Conservation (phyloP, 768 basidiomycete species). For the Hebeloma cylindrosporum region DNA sequence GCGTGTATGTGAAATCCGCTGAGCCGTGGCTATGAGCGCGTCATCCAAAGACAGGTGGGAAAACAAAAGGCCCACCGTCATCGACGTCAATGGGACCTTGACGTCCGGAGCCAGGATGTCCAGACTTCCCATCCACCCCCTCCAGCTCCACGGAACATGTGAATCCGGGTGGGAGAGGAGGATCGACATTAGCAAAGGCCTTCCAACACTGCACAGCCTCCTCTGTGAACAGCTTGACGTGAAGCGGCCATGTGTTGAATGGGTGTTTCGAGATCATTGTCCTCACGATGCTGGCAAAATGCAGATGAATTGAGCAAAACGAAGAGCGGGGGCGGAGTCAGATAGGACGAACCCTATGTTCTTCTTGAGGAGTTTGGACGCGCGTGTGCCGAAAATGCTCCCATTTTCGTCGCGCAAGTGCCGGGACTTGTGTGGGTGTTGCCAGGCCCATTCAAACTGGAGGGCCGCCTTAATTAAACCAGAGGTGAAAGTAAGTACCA, state of each 20-base stretch:
- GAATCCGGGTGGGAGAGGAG: slow-evolving; percentile 52
- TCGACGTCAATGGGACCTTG: slow-evolving; percentile 54
- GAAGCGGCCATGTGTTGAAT: slow-evolving; percentile 71
- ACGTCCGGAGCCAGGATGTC: slow-evolving; percentile 52
- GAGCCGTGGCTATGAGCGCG: slow-evolving; percentile 36
- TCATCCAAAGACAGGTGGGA: neutral
- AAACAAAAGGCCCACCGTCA: slow-evolving; percentile 43
- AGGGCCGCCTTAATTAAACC: slow-evolving; percentile 51
- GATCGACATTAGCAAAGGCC: slow-evolving; percentile 19
- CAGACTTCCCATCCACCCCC: slow-evolving; percentile 69
- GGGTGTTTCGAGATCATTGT: slow-evolving; percentile 66
- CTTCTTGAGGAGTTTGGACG: slow-evolving; percentile 36
- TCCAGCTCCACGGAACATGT: slow-evolving; percentile 55
- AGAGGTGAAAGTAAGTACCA: neutral
- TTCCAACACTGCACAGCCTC: slow-evolving; percentile 60
- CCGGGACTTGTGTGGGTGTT: slow-evolving; percentile 70
- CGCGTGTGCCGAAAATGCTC: slow-evolving; percentile 36
- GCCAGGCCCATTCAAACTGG: slow-evolving; percentile 88
- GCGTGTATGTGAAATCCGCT: slow-evolving; percentile 46
- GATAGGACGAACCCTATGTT: slow-evolving; percentile 48
- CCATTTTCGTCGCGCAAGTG: slow-evolving; percentile 53
- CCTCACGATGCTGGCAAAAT: slow-evolving; percentile 50
- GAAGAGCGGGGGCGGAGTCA: neutral
- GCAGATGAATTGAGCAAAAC: slow-evolving; percentile 1
- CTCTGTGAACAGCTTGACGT: slow-evolving; percentile 71